phyloP scores from a whole-genome alignment of 2,329 filamentous ascomycete species.

The Botrytis porri region DNA sequence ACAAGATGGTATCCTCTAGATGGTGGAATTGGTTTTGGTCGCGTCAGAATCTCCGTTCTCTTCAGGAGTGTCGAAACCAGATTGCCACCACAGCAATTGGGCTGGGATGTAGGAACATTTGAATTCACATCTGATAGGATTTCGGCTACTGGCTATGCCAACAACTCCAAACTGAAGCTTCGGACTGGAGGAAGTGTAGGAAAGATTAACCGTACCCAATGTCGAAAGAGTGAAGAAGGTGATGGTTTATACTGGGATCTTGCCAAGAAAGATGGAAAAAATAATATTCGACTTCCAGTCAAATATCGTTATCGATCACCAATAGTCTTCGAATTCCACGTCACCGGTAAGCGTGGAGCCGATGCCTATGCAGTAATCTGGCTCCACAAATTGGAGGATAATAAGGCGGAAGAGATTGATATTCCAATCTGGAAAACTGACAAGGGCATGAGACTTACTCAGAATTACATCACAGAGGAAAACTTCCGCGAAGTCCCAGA shows the following conservation, averaged over 20 bases:
- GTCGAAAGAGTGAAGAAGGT: conserved; percentile 56
- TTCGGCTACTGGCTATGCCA: conserved; percentile 56
- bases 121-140: conserved; percentile 76
- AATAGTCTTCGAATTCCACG: conserved; percentile 82
- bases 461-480: conserved; percentile 86
- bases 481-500: conserved; percentile 70
- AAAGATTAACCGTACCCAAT: conserved; percentile 62
- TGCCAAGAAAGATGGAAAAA: conserved; percentile 47
- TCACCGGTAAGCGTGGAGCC: conserved; percentile 63
- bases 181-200: conserved; percentile 82
- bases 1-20: conserved; percentile 96
- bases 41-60: conserved; percentile 81
- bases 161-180: conserved; percentile 68
- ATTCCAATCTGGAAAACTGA: conserved; percentile 89
- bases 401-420: conserved; percentile 72
- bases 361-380: conserved; percentile 79
- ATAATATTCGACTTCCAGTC: conserved; percentile 71
- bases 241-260: conserved; percentile 61
- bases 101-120: conserved; percentile 95
- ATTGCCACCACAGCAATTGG: conserved; percentile 79
- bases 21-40: conserved; percentile 88
- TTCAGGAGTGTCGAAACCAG: conserved; percentile 87
- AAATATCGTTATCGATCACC: conserved; percentile 88
- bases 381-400: conserved; percentile 81
- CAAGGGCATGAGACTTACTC: conserved; percentile 71